Conservation (phyloP, 805 yeast species). For the Yamadazyma phyllophila region DNA sequence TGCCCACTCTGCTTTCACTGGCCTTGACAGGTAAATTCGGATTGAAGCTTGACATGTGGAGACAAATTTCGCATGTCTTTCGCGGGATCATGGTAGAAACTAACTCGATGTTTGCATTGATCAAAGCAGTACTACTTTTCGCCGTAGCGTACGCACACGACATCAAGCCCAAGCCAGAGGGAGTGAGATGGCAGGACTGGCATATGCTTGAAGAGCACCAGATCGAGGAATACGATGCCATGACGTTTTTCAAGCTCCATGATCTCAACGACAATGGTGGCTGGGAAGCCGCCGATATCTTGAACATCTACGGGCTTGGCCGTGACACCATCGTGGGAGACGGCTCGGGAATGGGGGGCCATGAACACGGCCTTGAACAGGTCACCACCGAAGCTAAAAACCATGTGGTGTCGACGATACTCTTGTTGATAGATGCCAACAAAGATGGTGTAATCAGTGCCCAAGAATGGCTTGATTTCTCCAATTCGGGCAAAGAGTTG, state of each 20-base stretch:
- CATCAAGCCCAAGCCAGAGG: conserved; percentile 38
- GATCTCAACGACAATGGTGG: conserved; percentile 62
- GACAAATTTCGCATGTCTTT: not conserved
- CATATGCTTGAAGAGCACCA: conserved; percentile 92
- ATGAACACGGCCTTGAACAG: conserved; percentile 56
- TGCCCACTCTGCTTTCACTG: conserved; percentile 48
- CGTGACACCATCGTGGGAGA: conserved; percentile 75
- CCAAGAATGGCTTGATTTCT: conserved; percentile 69
- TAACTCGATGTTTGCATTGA: not conserved
- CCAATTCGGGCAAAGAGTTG: conserved; percentile 61
- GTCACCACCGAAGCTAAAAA: conserved; percentile 55
- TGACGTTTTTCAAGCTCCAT: conserved; percentile 76
- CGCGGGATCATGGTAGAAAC: not conserved
- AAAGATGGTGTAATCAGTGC: conserved; percentile 61
- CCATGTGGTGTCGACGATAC: conserved; percentile 53
- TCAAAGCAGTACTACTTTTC: not conserved
- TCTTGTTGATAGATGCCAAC: conserved; percentile 62
- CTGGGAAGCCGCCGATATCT: conserved; percentile 59
- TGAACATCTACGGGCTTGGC: conserved; percentile 76
- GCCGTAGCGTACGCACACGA: conserved; percentile 2
- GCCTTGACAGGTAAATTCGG: conserved; percentile 9
- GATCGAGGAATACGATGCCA: conserved; percentile 68
- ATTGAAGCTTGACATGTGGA: conserved; percentile 6
- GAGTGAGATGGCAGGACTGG: conserved; percentile 74
- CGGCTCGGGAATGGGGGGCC: conserved; percentile 87